A percentile compares a stretch with the other conserved stretches of the same genome.
Conservation (phyloP, 441 rosid species). For the Omphalea diandra region DNA sequence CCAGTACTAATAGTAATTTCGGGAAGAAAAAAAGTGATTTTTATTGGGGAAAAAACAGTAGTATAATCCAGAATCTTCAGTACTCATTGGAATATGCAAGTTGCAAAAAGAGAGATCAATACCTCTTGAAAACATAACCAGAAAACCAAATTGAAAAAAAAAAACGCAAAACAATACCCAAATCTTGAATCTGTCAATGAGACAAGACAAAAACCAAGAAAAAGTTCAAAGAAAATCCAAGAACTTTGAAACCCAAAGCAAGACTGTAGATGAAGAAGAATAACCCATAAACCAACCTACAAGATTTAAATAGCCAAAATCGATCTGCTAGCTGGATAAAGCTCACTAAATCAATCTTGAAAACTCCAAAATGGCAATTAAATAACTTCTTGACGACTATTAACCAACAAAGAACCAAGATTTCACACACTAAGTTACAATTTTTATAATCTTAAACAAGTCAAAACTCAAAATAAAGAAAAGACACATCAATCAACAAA, state of each 20-base stretch:
- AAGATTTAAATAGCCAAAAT: not conserved
- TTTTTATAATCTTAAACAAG: not conserved
- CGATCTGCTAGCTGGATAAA: not conserved
- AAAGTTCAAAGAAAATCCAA: not conserved
- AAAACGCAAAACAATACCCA: not conserved
- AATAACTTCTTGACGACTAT: slow-evolving; percentile 6
- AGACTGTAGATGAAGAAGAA: too few relatives aligned
- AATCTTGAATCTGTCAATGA: slow-evolving; percentile 1
- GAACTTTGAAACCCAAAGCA: slow-evolving; percentile 4
- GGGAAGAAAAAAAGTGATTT: not conserved
- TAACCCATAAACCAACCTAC: not conserved
- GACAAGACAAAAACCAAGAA: slow-evolving; percentile 1
- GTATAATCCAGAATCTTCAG: not conserved
- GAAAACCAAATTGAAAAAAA: not conserved
- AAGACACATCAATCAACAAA: slow-evolving; percentile 2
- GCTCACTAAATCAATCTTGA: slow-evolving; percentile 9
- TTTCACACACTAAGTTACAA: slow-evolving; percentile 15
- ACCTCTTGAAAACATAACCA: not conserved
- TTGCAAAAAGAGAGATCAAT: slow-evolving; percentile 1
- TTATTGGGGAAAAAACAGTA: not conserved
- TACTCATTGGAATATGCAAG: not conserved
- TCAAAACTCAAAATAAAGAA: slow-evolving; percentile 5
- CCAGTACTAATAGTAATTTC: too few relatives aligned
- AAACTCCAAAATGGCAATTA: slow-evolving; percentile 21
- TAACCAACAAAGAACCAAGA: slow-evolving; percentile 8